A percentile compares a stretch with the other conserved stretches of the same genome.
Evolutionary conservation across 2,329 filamentous ascomycete genomes (phyloP).

Genomic region (Trichoderma endophyticum): DNA sequence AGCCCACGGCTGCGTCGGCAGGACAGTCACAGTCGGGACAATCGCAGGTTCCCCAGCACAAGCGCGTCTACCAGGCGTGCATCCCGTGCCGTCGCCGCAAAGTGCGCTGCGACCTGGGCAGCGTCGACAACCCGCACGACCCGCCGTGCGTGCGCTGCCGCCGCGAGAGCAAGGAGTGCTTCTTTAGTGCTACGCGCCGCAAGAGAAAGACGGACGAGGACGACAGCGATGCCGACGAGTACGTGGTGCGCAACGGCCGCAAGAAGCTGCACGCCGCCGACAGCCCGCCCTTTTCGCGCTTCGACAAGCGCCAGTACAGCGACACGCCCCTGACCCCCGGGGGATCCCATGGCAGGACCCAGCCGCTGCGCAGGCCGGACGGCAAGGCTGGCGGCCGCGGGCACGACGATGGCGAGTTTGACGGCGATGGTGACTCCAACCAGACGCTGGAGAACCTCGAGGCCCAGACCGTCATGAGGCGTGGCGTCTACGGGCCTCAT

Average conservation of each 20-base stretch:
- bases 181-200: slow-evolving; percentile 89
- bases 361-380: slow-evolving; percentile 63
- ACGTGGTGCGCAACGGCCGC: slow-evolving; percentile 69
- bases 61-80: slow-evolving; percentile 62
- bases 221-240: slow-evolving; percentile 57
- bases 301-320: slow-evolving; percentile 46
- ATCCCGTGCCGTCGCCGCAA: slow-evolving; percentile 61
- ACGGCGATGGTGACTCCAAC: slow-evolving; percentile 52
- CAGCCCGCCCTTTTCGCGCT: slow-evolving; percentile 40
- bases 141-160: slow-evolving; percentile 92
- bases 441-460: slow-evolving; percentile 63
- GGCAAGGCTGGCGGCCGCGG: slow-evolving; percentile 35
- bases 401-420: slow-evolving; percentile 36
- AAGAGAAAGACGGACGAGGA: slow-evolving; percentile 75
- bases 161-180: slow-evolving; percentile 93
- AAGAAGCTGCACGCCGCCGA: slow-evolving; percentile 58
- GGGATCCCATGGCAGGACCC: slow-evolving; percentile 61
- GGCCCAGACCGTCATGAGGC: slow-evolving; percentile 62
- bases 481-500: slow-evolving; percentile 82
- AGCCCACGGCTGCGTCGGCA: slow-evolving; percentile 10
- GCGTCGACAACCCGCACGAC: slow-evolving; percentile 89
- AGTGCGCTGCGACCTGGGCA: slow-evolving; percentile 61
- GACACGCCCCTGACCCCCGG: slow-evolving; percentile 61
- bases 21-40: background rate
- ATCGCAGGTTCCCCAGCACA: slow-evolving; percentile 43